These are phyloP conservation scores for Chrysoporthe puriensis DNA, from an alignment of 2,329 filamentous ascomycete genomes.

Conservation along the genomic window DNA sequence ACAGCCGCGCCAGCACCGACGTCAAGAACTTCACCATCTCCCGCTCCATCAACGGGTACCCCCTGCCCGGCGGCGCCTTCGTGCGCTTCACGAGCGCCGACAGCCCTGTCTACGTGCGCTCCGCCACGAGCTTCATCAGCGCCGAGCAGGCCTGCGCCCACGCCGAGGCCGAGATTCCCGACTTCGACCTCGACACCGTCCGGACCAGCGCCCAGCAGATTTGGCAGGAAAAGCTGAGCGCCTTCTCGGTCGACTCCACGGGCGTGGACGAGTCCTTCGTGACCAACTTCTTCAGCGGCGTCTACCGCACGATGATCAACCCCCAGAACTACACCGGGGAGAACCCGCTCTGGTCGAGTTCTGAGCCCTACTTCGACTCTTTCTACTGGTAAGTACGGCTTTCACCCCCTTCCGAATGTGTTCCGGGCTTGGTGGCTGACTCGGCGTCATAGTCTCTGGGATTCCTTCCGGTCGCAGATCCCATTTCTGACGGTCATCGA, in stretches of 20 bases:
- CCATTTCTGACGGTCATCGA: conserved; percentile 72
- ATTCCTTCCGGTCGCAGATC: conserved; percentile 70
- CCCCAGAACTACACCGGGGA: conserved; percentile 77
- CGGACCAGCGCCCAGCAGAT: conserved; percentile 54
- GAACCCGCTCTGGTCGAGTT: conserved; percentile 68
- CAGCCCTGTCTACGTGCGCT: conserved; percentile 62
- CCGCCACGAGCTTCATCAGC: conserved; percentile 73
- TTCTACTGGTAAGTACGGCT: conserved; percentile 66
- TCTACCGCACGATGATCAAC: conserved; percentile 74
- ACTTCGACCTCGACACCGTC: conserved; percentile 64
- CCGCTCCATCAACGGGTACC: conserved; percentile 55
- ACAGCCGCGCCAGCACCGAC: conserved; percentile 55
- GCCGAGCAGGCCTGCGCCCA: conserved; percentile 67
- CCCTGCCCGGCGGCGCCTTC: conserved; percentile 65
- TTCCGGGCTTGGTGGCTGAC: neutral
- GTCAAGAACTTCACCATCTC: conserved; percentile 53
- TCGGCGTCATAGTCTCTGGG: conserved; percentile 59
- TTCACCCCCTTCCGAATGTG: neutral
- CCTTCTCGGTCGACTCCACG: conserved; percentile 57
- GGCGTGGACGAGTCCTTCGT: conserved; percentile 58
- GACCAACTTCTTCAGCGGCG: conserved; percentile 70
- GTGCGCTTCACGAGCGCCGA: conserved; percentile 58
- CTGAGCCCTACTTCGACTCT: conserved; percentile 74
- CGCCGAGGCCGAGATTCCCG: conserved; percentile 70
- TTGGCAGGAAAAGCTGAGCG: conserved; percentile 65